Conservation (phyloP, 805 yeast genomes). For the Komagataella phaffii region DNA sequence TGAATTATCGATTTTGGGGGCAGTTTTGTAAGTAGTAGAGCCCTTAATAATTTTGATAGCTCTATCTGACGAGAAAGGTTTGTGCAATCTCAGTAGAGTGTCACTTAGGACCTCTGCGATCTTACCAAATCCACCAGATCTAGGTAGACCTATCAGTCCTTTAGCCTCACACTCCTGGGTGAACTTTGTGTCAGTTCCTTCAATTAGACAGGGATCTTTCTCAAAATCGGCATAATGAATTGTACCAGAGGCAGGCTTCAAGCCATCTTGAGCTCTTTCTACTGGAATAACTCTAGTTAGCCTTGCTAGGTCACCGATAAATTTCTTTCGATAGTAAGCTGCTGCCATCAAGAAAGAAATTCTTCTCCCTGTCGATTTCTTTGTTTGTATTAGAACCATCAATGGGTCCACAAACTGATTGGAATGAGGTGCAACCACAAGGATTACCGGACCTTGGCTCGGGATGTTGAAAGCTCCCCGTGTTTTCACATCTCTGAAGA, state of each 20-base stretch:
- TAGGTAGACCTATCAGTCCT: conserved; percentile 70
- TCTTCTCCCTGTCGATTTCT: conserved; percentile 50
- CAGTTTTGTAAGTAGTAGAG: conserved; percentile 52
- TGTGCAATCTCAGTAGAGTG: conserved; percentile 49
- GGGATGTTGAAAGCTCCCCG: conserved; percentile 73
- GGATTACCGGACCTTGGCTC: conserved; percentile 68
- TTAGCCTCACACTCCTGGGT: conserved; percentile 45
- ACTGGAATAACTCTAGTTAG: conserved; percentile 83
- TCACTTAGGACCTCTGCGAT: conserved; percentile 59
- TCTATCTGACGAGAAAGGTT: conserved; percentile 48
- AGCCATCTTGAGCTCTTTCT: conserved; percentile 77
- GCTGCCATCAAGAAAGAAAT: conserved; percentile 81
- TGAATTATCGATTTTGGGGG: conserved; percentile 75
- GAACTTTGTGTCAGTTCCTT: conserved; percentile 59
- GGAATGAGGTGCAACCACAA: conserved; percentile 98
- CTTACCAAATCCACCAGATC: conserved; percentile 62
- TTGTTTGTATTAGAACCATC: conserved; percentile 62
- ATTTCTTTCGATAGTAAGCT: conserved; percentile 47
- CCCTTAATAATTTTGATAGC: conserved; percentile 30
- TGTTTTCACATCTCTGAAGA: conserved; percentile 80
- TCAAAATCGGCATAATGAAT: conserved; percentile 29
- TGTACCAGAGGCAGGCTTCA: conserved; percentile 51
- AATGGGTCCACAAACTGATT: conserved; percentile 67
- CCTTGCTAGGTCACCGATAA: conserved; percentile 66
- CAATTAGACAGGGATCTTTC: conserved; percentile 38